phyloP scores from a whole-genome alignment of 2,329 filamentous ascomycete species.

The Aspergillus puulaauensis region DNA sequence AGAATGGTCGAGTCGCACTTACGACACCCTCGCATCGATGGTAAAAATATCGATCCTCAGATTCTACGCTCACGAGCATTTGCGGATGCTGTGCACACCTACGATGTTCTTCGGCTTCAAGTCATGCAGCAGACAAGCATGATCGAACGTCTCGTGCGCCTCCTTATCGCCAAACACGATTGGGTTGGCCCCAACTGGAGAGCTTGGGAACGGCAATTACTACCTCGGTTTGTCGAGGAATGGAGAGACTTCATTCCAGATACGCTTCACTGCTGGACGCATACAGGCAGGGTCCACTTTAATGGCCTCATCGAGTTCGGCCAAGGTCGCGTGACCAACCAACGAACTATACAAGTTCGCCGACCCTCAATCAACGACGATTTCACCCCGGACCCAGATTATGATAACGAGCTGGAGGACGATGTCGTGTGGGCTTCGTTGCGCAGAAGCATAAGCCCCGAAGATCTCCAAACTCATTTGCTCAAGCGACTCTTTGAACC shows the following conservation, averaged over 20 bases:
- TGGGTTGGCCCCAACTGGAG: conserved; percentile 17
- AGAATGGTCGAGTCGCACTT: conserved; percentile 26
- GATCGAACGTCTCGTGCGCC: conserved; percentile 23
- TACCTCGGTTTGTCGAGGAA: conserved; percentile 49
- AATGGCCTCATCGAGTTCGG: conserved; percentile 23
- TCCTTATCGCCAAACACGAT: conserved; percentile 20
- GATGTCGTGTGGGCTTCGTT: conserved; percentile 24
- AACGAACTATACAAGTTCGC: conserved; percentile 23
- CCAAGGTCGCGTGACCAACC: conserved; percentile 13
- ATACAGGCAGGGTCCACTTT: conserved; percentile 43
- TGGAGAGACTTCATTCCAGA: conserved; percentile 50
- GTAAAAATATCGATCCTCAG: conserved; percentile 3
- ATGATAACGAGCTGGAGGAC: conserved; percentile 27
- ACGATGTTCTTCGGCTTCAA: conserved; percentile 32
- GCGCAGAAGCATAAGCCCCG: neutral
- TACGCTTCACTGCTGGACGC: conserved; percentile 36
- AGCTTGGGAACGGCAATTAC: conserved; percentile 32
- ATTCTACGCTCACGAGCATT: conserved; percentile 25
- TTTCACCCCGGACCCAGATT: conserved; percentile 13
- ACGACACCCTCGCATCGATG: conserved; percentile 1
- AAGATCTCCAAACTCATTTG: conserved; percentile 9
- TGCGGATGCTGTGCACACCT: conserved; percentile 31
- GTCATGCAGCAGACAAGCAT: conserved; percentile 28
- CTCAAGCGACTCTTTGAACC: conserved; percentile 19
- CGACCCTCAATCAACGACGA: conserved; percentile 14